Base-by-base conservation (phyloP, 306 rosid genomes). In the Argentina anserina region DNA sequence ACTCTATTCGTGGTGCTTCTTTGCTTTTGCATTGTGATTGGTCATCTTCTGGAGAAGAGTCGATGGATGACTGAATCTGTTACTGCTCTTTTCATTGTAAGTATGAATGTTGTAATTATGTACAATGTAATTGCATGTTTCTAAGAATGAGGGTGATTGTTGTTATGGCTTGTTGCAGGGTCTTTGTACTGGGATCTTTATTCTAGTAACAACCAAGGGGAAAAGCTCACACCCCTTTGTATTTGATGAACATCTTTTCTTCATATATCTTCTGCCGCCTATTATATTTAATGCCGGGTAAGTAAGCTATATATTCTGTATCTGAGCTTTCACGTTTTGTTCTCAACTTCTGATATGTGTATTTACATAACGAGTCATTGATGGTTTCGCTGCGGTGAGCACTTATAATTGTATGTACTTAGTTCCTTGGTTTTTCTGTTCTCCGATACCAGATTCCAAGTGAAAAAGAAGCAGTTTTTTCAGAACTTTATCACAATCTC, bases 251-350 rank as follows among this genome's bases (percentile, higher is more conserved):
- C 82, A 85, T 3, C 53, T 89, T 49, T 87, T 89, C 85, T 89
- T 87, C 73, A 83, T 83, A 53, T 89, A 87, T 78, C 88, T 89
- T 83, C 90, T 89, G 68, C 90, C 92, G 12, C 96, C 92, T 2
- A 87, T 89, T 63, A 87, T 89, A 71, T 89, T 89, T 72, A 89
- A 89, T 80, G 96, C 96, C 0, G 96, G 96, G 96, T 89, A 74
- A 75, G 88, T 70, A 28, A 46, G 18, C 58, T 25, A n/a, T n/a
- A n/a, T 20, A 47, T 46, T 47, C 21, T 18, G 14, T 46, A 23
- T 49, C 59, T 69, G 45, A n/a, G 41, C 20, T 11, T 40, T 63
- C 46, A 63, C 68, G 10, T 65, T 40, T 33, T 40, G 34, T n/a
- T 40, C 50, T 62, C 14, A 49, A 43, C 47, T 43, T 20, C 3